phyloP scores from a whole-genome alignment of 257 asterid genomes.

The Fraxinus pennsylvanica region DNA sequence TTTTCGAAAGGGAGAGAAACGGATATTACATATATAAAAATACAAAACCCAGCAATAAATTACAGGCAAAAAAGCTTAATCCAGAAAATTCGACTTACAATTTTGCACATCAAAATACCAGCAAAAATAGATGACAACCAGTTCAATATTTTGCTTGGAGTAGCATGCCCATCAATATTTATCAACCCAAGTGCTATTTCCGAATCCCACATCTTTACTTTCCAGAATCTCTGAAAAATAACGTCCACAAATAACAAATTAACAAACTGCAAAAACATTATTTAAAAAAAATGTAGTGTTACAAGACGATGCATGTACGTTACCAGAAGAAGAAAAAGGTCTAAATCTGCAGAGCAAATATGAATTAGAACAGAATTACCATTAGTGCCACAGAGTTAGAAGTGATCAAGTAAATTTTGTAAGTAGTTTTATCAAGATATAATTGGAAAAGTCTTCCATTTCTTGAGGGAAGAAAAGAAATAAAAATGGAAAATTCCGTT shows the following conservation, averaged over 20 bases:
- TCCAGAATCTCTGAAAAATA: neutral
- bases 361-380: neutral
- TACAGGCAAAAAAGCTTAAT: neutral
- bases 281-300: neutral
- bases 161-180: slow-evolving; percentile 44
- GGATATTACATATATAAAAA: slow-evolving; percentile 10
- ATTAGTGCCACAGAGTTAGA: neutral
- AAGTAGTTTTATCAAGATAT: neutral
- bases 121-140: slow-evolving; percentile 58
- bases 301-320: neutral
- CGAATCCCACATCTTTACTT: slow-evolving; percentile 30
- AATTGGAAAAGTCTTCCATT: neutral
- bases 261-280: neutral
- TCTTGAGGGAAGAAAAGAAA: neutral
- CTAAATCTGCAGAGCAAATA: neutral
- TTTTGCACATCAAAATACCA: slow-evolving; percentile 83
- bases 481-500: neutral
- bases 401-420: neutral
- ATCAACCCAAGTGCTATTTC: slow-evolving; percentile 33
- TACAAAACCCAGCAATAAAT: neutral
- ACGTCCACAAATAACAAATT: neutral
- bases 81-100: slow-evolving; percentile 47
- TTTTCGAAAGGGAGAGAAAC: neutral
- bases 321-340: neutral
- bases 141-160: slow-evolving; percentile 52